These are phyloP conservation scores for Pichia sp. DNA, from an alignment of 1,139 yeast species.

Conservation along the genomic window DNA sequence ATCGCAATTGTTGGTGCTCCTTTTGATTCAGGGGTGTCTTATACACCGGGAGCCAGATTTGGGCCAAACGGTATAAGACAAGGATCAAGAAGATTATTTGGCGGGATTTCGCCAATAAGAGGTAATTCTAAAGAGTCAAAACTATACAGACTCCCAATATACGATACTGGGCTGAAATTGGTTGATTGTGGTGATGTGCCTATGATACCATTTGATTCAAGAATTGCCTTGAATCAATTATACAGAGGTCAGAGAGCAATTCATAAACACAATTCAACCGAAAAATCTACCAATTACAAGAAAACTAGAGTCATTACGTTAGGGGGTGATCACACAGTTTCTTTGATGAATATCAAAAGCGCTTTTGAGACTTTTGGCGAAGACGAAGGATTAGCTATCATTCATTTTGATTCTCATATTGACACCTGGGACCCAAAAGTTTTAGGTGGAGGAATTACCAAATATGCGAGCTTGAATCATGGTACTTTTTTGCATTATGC, in stretches of 20 bases:
- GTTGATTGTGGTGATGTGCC: constrained; percentile 53
- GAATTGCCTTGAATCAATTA: constrained; percentile 44
- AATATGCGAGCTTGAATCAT: constrained; percentile 47
- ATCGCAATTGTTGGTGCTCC: constrained; percentile 47
- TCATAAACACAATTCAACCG: constrained; percentile 27
- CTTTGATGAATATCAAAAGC: constrained; percentile 41
- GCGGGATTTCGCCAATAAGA: constrained; percentile 30
- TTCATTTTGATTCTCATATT: constrained; percentile 52
- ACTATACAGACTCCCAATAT: constrained; percentile 22
- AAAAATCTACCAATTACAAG: constrained; percentile 11
- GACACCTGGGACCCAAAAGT: constrained; percentile 54
- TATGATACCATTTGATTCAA: constrained; percentile 46
- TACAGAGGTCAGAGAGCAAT: constrained; percentile 43
- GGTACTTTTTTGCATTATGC: constrained; percentile 52
- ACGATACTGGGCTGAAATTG: constrained; percentile 24
- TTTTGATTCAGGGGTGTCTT: constrained; percentile 43
- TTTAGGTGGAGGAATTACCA: constrained; percentile 45
- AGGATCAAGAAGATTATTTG: constrained; percentile 32
- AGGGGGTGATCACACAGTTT: constrained; percentile 54
- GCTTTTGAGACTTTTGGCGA: constrained; percentile 34
- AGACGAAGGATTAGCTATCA: constrained; percentile 34
- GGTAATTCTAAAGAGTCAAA: constrained; percentile 24
- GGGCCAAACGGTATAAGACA: constrained; percentile 42
- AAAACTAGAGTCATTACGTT: constrained; percentile 35
- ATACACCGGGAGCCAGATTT: constrained; percentile 42